phyloP scores from a whole-genome alignment of 1,139 yeast genomes.

The Taphrina flavorubra region DNA sequence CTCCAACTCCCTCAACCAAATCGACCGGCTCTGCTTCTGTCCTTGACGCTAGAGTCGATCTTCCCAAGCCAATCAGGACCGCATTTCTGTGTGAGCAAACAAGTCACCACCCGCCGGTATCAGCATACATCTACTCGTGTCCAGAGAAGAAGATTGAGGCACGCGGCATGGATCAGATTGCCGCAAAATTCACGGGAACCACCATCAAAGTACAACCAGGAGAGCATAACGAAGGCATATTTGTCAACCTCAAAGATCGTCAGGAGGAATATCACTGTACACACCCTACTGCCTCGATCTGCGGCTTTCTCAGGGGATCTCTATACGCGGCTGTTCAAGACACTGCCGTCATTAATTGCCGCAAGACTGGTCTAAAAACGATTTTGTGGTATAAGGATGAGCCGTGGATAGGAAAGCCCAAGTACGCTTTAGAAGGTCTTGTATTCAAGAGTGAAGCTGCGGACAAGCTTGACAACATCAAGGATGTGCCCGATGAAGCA shows the following conservation, averaged over 20 bases:
- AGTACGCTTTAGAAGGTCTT: slow-evolving; percentile 53
- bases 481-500: slow-evolving; percentile 51
- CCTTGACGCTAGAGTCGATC: slow-evolving; percentile 2
- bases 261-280: slow-evolving; percentile 69
- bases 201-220: slow-evolving; percentile 63
- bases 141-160: slow-evolving; percentile 64
- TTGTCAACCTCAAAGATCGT: slow-evolving; percentile 57
- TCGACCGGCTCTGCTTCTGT: slow-evolving; percentile 52
- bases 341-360: slow-evolving; percentile 61
- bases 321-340: slow-evolving; percentile 76
- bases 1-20: slow-evolving; percentile 49
- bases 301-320: slow-evolving; percentile 71
- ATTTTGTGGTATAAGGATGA: slow-evolving; percentile 72
- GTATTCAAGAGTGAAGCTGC: slow-evolving; percentile 67
- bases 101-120: slow-evolving; percentile 84
- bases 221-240: slow-evolving; percentile 76
- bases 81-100: slow-evolving; percentile 73
- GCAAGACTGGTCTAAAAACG: slow-evolving; percentile 55
- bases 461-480: slow-evolving; percentile 58
- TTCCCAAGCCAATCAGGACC: slow-evolving; percentile 23
- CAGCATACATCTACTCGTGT: slow-evolving; percentile 72
- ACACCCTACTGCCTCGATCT: slow-evolving; percentile 79
- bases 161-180: slow-evolving; percentile 77
- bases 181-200: slow-evolving; percentile 69
- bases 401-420: slow-evolving; percentile 77